phyloP scores from a whole-genome alignment of 2,329 filamentous ascomycete genomes.

The Fusarium newnesense region DNA sequence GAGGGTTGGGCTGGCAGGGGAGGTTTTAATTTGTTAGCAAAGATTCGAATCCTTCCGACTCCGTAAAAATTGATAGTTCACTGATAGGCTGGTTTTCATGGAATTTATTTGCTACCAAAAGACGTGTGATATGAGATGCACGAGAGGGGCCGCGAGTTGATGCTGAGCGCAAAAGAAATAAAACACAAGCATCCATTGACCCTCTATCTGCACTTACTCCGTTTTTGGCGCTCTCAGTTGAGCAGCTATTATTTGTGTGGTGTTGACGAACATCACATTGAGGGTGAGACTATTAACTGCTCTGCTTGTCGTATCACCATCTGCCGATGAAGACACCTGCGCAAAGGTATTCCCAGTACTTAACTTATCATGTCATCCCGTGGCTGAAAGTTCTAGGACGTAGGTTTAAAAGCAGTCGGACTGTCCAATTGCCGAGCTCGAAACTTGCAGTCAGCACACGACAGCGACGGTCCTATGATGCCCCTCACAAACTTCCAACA shows the following conservation, averaged over 20 bases:
- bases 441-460: no score
- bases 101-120: background rate
- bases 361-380: no score
- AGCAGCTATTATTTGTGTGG: background rate
- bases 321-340: background rate
- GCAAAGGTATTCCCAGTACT: rapidly evolving
- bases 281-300: background rate
- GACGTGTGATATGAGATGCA: no score
- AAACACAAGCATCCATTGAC: no score
- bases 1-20: background rate
- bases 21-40: background rate
- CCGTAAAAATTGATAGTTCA: background rate
- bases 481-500: no score
- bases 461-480: no score
- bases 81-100: no score
- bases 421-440: background rate
- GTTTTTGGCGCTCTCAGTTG: background rate
- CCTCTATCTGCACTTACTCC: no score
- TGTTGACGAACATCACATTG: background rate
- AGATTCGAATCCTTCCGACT: background rate
- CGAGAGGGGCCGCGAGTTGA: background rate
- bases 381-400: background rate
- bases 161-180: no score
- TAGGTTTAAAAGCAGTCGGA: background rate
- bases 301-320: background rate